phyloP scores from a whole-genome alignment of 768 basidiomycete species.

The Mycena epipterygia region DNA sequence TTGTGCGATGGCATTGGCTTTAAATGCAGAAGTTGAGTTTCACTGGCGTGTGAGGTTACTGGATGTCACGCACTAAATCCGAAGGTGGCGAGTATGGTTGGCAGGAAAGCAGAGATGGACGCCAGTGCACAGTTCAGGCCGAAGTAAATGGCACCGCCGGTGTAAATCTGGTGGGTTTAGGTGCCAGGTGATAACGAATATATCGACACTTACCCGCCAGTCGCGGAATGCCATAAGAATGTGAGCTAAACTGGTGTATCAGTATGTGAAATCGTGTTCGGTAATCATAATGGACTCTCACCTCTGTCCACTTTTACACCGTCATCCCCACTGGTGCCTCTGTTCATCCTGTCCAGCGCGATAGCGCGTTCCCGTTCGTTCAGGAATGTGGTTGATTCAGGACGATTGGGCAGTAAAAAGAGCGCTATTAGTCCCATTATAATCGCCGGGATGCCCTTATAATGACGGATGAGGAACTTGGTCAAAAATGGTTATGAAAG shows the following conservation, averaged over 20 bases:
- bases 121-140: constrained; percentile 82
- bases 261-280: no score
- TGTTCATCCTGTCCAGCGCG: constrained; percentile 76
- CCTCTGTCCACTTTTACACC: constrained; percentile 77
- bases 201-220: constrained; percentile 68
- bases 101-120: constrained; percentile 87
- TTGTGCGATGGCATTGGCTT: constrained; percentile 77
- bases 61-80: constrained; percentile 68
- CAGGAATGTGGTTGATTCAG: constrained; percentile 66
- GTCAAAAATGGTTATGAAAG: no score
- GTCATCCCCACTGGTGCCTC: constrained; percentile 74
- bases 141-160: constrained; percentile 82
- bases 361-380: constrained; percentile 64
- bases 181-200: not conserved
- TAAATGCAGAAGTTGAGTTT: constrained; percentile 20
- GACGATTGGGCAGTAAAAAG: constrained; percentile 64
- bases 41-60: not conserved
- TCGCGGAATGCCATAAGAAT: constrained; percentile 74
- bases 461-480: not conserved
- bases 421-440: constrained; percentile 69
- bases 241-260: constrained; percentile 71
- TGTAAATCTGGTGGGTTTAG: constrained; percentile 60
- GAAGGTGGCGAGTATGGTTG: constrained; percentile 83
- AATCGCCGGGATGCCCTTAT: constrained; percentile 76
- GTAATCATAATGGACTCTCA: constrained; percentile 35